phyloP scores from a whole-genome alignment of 139 green algal genomes.

The Pycnococcus provasolii region DNA sequence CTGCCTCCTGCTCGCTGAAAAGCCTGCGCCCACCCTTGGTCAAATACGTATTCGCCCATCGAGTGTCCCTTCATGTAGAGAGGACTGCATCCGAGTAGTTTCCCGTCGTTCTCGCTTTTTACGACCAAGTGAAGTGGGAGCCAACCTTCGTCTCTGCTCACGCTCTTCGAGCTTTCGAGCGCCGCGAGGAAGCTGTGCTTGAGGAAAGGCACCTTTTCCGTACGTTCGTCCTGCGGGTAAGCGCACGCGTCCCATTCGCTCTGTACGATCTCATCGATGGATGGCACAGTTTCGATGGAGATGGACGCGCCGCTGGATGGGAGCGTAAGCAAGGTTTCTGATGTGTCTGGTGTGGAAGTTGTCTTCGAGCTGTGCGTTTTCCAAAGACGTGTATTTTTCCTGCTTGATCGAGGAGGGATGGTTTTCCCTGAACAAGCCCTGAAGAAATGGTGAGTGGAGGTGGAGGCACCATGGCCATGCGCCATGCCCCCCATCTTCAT shows the following conservation, averaged over 20 bases:
- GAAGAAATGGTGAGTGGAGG: too few relatives aligned
- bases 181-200: conserved; percentile 48
- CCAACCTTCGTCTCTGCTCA: conserved; percentile 45
- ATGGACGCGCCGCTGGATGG: not conserved
- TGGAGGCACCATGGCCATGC: too few relatives aligned
- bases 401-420: too few relatives aligned
- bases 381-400: too few relatives aligned
- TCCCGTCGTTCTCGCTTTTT: conserved; percentile 10
- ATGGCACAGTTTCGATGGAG: not conserved
- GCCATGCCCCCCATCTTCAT: too few relatives aligned
- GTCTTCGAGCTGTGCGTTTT: too few relatives aligned
- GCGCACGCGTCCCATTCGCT: conserved; percentile 57
- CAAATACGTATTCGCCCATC: conserved; percentile 80
- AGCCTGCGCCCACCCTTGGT: conserved; percentile 54
- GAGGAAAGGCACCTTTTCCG: conserved; percentile 63
- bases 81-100: conserved; percentile 47
- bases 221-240: not conserved
- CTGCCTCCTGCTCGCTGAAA: conserved; percentile 17
- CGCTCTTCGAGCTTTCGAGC: conserved; percentile 45
- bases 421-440: too few relatives aligned
- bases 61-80: conserved; percentile 62
- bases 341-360: too few relatives aligned
- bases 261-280: not conserved
- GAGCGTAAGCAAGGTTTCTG: too few relatives aligned
- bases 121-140: conserved; percentile 54